phyloP scores from a whole-genome alignment of 176 grass and related monocot species.

The Cenchrus fungigraminus region DNA sequence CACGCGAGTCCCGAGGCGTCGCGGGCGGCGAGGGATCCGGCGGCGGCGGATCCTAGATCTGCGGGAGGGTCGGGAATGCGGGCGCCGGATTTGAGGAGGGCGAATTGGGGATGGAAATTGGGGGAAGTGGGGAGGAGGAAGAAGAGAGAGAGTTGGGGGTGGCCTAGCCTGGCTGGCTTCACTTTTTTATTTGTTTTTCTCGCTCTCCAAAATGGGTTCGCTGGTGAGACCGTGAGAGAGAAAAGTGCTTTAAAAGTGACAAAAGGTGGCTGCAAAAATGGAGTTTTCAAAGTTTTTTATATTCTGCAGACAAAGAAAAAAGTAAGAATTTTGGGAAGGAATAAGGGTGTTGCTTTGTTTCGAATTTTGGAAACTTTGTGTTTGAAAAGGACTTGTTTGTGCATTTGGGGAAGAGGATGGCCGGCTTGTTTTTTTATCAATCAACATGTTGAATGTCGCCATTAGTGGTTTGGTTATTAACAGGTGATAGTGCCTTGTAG shows the following conservation, averaged over 20 bases:
- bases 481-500: not conserved
- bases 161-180: slow-evolving; percentile 21
- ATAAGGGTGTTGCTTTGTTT: not conserved
- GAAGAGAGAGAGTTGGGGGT: not conserved
- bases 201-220: not conserved
- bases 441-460: not conserved
- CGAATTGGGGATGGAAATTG: slow-evolving; percentile 51
- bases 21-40: slow-evolving; percentile 35
- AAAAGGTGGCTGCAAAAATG: slow-evolving; percentile 25
- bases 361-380: not conserved
- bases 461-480: slow-evolving; percentile 35
- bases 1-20: slow-evolving; percentile 26
- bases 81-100: slow-evolving; percentile 50
- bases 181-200: not conserved
- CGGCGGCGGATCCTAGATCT: slow-evolving; percentile 50
- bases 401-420: not conserved
- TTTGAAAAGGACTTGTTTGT: slow-evolving; percentile 27
- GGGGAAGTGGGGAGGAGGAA: not conserved
- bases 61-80: slow-evolving; percentile 37
- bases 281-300: not conserved
- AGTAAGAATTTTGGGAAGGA: not conserved
- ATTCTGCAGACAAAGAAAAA: not conserved
- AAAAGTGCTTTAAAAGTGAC: not conserved
- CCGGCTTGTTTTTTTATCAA: slow-evolving; percentile 12
- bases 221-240: slow-evolving; percentile 9